Conservation (phyloP, 176 grass and related monocot species). For the Cenchrus fungigraminus region DNA sequence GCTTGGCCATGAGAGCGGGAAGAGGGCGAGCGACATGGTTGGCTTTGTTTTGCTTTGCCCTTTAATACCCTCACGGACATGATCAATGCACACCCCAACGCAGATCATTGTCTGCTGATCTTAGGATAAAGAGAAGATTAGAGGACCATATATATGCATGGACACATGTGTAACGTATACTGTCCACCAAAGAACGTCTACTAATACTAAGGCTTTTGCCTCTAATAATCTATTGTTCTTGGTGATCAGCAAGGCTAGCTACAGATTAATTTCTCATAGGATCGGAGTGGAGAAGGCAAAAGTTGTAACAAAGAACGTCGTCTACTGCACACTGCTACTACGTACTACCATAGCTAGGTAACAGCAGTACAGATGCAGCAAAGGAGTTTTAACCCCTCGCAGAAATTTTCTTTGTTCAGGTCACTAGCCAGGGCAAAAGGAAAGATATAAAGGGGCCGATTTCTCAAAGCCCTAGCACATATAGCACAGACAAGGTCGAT, state of each 20-base stretch:
- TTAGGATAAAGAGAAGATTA: not conserved
- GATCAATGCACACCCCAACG: conserved; percentile 46
- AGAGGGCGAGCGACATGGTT: conserved; percentile 18
- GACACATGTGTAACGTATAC: not conserved
- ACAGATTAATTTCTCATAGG: conserved; percentile 37
- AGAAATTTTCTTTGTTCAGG: conserved; percentile 32
- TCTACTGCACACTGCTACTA: not conserved
- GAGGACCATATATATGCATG: not conserved
- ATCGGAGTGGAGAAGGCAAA: not conserved
- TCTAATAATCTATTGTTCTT: not conserved
- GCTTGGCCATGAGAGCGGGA: conserved; percentile 43
- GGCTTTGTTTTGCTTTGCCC: conserved; percentile 49
- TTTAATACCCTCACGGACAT: conserved; percentile 39
- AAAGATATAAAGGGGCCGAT: not conserved
- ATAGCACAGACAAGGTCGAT: not conserved
- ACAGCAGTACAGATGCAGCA: not conserved
- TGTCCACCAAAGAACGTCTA: not conserved
- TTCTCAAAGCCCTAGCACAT: conserved; percentile 9
- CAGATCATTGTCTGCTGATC: conserved; percentile 52
- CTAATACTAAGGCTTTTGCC: conserved; percentile 3
- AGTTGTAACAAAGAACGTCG: not conserved
- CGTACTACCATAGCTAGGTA: not conserved
- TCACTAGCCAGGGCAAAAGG: not conserved
- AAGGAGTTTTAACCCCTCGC: conserved; percentile 30
- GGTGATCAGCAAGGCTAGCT: conserved; percentile 11